Evolutionary conservation across 441 rosid genomes (phyloP).

Genomic region (Isatis lusitanica): DNA sequence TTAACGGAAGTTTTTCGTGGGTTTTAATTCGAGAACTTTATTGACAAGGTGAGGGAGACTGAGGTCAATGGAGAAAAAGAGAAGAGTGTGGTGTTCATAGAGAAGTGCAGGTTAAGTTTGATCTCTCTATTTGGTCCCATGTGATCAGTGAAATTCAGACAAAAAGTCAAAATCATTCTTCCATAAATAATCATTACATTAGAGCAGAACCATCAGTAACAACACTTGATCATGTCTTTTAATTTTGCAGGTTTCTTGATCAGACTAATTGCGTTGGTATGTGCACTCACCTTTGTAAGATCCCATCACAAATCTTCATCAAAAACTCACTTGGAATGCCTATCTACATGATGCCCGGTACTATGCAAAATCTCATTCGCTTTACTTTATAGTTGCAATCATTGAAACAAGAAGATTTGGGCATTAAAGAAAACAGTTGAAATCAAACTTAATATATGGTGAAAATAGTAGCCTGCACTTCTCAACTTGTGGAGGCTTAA

Average conservation of each 20-base stretch:
- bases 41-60: constrained; percentile 71
- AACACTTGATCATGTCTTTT: constrained; percentile 15
- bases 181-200: constrained; percentile 43
- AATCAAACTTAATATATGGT: constrained; percentile 13
- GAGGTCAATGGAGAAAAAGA: constrained; percentile 74
- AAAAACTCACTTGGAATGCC: constrained; percentile 83
- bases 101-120: constrained; percentile 78
- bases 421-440: constrained; percentile 15
- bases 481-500: constrained; percentile 52
- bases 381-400: constrained; percentile 1
- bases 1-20: neutral
- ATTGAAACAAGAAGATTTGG: neutral
- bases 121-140: constrained; percentile 38
- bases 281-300: constrained; percentile 89
- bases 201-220: constrained; percentile 25
- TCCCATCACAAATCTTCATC: constrained; percentile 76
- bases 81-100: constrained; percentile 79
- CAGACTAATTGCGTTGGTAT: constrained; percentile 83
- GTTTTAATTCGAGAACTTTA: neutral
- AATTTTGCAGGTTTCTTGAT: constrained; percentile 72
- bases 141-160: constrained; percentile 41
- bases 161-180: constrained; percentile 23
- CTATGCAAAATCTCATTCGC: constrained; percentile 18
- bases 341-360: constrained; percentile 89
- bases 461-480: constrained; percentile 57